Evolutionary conservation across 2,329 filamentous ascomycete species (phyloP).

Genomic region (Diaporthe sp.): DNA sequence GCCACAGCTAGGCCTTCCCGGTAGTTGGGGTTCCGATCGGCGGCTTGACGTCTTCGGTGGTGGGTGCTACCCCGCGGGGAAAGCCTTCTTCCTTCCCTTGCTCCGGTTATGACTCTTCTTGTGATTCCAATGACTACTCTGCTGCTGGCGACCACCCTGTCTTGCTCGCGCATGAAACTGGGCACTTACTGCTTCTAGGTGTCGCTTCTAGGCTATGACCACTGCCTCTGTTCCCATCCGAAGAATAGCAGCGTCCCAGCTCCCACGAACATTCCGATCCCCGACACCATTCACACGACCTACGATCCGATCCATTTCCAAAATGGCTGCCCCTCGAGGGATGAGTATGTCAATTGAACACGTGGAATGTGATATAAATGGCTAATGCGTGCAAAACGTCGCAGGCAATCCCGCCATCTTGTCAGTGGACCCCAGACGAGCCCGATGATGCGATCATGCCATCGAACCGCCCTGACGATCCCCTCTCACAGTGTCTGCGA

Average conservation of each 20-base stretch:
- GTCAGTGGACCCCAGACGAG: constrained; percentile 47
- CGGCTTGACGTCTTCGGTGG: constrained; percentile 21
- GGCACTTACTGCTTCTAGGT: too few species aligned
- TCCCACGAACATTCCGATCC: neutral
- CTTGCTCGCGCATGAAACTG: neutral
- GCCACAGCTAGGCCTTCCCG: neutral
- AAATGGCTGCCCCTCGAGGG: constrained; percentile 31
- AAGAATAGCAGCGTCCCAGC: neutral
- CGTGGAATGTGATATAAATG: fast-evolving
- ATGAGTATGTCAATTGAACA: constrained; percentile 24
- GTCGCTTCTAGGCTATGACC: neutral
- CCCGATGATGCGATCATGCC: neutral
- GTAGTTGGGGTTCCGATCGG: constrained; percentile 22
- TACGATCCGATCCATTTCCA: neutral
- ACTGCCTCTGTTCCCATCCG: neutral
- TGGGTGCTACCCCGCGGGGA: constrained; percentile 21
- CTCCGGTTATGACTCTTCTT: neutral
- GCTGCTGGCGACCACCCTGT: neutral
- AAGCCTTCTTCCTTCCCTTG: neutral
- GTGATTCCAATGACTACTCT: neutral
- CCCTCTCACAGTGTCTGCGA: constrained; percentile 79
- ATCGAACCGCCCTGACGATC: neutral
- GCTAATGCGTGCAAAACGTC: constrained; percentile 35
- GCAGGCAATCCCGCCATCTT: constrained; percentile 62
- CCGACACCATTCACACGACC: neutral